Conservation (phyloP, 345 rosid species). For the Hibiscus syriacus region DNA sequence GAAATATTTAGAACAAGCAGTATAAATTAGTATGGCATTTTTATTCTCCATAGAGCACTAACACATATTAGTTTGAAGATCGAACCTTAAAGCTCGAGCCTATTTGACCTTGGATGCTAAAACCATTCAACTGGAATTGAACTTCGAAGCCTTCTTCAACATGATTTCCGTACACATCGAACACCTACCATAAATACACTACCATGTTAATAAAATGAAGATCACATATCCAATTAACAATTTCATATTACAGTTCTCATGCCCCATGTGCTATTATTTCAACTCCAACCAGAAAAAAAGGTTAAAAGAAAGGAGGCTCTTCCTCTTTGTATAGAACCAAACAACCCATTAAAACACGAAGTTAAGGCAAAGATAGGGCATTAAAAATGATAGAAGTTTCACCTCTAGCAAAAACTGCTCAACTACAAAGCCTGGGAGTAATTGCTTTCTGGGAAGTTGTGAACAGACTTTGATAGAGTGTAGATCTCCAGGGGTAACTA, state of each 20-base stretch:
- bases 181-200: conserved; percentile 26
- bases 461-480: conserved; percentile 21
- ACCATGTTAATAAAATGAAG: conserved; percentile 7
- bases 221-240: background rate
- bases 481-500: conserved; percentile 51
- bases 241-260: background rate
- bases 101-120: conserved; percentile 23
- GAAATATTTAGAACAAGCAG: too few species aligned
- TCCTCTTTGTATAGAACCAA: too few species aligned
- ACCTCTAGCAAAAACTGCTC: conserved; percentile 52
- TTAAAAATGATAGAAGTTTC: background rate
- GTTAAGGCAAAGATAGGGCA: background rate
- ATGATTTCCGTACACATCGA: conserved; percentile 54
- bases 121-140: conserved; percentile 35
- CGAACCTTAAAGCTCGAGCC: conserved; percentile 37
- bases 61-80: background rate
- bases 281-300: background rate
- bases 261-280: background rate
- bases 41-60: background rate
- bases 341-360: too few species aligned
- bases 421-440: conserved; percentile 43
- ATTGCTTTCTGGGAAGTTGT: conserved; percentile 16
- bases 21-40: background rate
- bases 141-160: conserved; percentile 35
- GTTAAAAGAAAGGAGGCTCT: background rate